A percentile compares a stretch with the other conserved stretches of the same genome.
phyloP scores from a whole-genome alignment of 176 grass and related monocot species.

The Chloris gayana region DNA sequence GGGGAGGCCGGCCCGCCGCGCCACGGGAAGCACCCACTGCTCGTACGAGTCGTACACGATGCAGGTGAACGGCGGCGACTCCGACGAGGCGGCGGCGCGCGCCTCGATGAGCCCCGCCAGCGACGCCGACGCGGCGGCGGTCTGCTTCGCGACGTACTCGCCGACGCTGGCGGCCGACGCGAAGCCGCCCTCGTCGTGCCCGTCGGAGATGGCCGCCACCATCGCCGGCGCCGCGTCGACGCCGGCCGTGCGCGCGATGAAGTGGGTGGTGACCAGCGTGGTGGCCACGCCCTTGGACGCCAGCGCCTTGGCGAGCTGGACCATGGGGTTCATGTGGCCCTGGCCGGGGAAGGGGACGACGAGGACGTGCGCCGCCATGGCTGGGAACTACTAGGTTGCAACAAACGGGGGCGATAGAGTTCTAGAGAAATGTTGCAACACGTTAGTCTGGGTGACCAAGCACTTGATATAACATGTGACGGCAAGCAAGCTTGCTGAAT shows the following conservation, averaged over 20 bases:
- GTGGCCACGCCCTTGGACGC: slow-evolving; percentile 49
- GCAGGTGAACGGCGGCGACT: slow-evolving; percentile 42
- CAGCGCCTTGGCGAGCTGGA: slow-evolving; percentile 58
- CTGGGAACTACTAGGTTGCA: not conserved
- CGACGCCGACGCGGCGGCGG: slow-evolving; percentile 18
- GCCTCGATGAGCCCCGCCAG: slow-evolving; percentile 50
- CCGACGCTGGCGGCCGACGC: slow-evolving; percentile 42
- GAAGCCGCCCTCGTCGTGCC: slow-evolving; percentile 58
- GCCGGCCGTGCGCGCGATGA: slow-evolving; percentile 39
- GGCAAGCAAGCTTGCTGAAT: not conserved
- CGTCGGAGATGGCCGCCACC: slow-evolving; percentile 65
- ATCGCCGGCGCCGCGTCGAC: slow-evolving; percentile 32
- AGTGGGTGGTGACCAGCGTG: slow-evolving; percentile 55
- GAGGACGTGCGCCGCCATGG: slow-evolving; percentile 55
- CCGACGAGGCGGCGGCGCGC: not conserved
- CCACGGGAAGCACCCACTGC: slow-evolving; percentile 44
- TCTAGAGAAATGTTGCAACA: not conserved
- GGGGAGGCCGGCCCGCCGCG: slow-evolving; percentile 3
- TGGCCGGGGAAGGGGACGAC: slow-evolving; percentile 65
- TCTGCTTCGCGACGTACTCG: slow-evolving; percentile 39
- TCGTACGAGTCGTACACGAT: slow-evolving; percentile 61
- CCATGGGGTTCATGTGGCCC: slow-evolving; percentile 78
- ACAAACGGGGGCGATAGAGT: not conserved
- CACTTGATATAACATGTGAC: not conserved
- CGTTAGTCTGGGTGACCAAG: not conserved